Evolutionary conservation across 23 red algal species (phyloP).

Genomic region (Gracilaria gracilis): DNA sequence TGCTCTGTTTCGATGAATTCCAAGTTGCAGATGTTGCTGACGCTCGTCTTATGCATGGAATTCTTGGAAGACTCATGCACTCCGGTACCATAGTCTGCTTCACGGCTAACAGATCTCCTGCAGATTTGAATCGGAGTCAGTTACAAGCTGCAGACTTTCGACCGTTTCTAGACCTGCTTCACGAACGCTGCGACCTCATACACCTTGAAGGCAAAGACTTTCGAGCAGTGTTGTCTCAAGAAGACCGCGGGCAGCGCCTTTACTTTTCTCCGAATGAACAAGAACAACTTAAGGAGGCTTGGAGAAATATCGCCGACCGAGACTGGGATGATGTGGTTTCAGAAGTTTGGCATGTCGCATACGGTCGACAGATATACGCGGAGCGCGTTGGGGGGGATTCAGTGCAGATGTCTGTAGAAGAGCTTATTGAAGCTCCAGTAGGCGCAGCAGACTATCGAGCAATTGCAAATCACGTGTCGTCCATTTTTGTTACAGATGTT

Average conservation of each 20-base stretch:
- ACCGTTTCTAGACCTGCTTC: slow-evolving; percentile 84
- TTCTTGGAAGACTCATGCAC: slow-evolving; percentile 72
- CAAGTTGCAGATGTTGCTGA: slow-evolving; percentile 96
- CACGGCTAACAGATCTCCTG: slow-evolving; percentile 90
- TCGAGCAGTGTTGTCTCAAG: slow-evolving; percentile 45
- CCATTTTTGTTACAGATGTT: slow-evolving; percentile 80
- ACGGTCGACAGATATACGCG: slow-evolving; percentile 41
- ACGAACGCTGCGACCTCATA: slow-evolving; percentile 74
- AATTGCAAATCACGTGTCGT: slow-evolving; percentile 68
- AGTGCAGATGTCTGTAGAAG: slow-evolving; percentile 72
- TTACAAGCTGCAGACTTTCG: slow-evolving; percentile 81
- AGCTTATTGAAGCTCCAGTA: slow-evolving; percentile 92
- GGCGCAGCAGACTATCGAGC: slow-evolving; percentile 84
- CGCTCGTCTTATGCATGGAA: slow-evolving; percentile 85
- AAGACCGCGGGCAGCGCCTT: slow-evolving; percentile 4
- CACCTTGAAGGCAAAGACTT: slow-evolving; percentile 74
- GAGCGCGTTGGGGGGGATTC: slow-evolving; percentile 39
- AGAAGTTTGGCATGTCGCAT: slow-evolving; percentile 38
- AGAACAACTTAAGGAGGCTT: slow-evolving; percentile 11
- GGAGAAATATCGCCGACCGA: slow-evolving; percentile 30
- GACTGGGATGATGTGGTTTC: slow-evolving; percentile 68
- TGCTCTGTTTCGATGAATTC: slow-evolving; percentile 97
- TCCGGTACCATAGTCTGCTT: slow-evolving; percentile 84
- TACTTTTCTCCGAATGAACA: slow-evolving; percentile 57
- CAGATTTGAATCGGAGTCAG: slow-evolving; percentile 83